Evolutionary conservation across 192 early-diverging fungal genomes (phyloP).

Genomic region (Umbelopsis ramanniana): DNA sequence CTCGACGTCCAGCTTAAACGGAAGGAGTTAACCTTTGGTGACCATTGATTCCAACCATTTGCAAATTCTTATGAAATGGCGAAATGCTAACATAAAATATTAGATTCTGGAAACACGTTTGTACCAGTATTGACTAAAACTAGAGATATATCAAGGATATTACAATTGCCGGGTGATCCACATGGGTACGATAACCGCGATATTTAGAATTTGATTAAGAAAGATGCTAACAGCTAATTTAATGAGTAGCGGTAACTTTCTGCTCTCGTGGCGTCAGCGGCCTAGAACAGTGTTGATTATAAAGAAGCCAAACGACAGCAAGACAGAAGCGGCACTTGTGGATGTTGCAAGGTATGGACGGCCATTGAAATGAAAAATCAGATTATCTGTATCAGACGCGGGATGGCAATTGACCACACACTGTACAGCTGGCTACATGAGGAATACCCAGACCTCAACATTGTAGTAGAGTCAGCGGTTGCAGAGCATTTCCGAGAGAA

Average conservation of each 20-base stretch:
- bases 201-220: background rate
- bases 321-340: conserved; percentile 68
- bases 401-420: background rate
- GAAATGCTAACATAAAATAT: background rate
- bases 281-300: conserved; percentile 80
- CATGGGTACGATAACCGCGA: conserved; percentile 44
- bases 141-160: conserved; percentile 42
- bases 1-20: conserved; percentile 19
- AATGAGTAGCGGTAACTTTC: conserved; percentile 49
- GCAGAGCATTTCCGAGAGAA: conserved; percentile 54
- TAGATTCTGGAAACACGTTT: background rate
- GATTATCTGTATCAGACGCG: background rate
- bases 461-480: conserved; percentile 73
- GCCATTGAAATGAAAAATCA: background rate
- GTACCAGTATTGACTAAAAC: conserved; percentile 35
- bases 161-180: conserved; percentile 53
- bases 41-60: background rate
- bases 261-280: conserved; percentile 58
- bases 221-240: background rate
- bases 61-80: background rate
- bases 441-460: conserved; percentile 66
- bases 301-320: conserved; percentile 76
- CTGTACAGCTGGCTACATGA: conserved; percentile 64
- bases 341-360: conserved; percentile 61
- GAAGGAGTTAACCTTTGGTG: conserved; percentile 14